Percentiles rank a stretch among this genome's conserved stretches.
Evolutionary conservation across 345 rosid genomes (phyloP).

Genomic region (Syzygium aromaticum): DNA sequence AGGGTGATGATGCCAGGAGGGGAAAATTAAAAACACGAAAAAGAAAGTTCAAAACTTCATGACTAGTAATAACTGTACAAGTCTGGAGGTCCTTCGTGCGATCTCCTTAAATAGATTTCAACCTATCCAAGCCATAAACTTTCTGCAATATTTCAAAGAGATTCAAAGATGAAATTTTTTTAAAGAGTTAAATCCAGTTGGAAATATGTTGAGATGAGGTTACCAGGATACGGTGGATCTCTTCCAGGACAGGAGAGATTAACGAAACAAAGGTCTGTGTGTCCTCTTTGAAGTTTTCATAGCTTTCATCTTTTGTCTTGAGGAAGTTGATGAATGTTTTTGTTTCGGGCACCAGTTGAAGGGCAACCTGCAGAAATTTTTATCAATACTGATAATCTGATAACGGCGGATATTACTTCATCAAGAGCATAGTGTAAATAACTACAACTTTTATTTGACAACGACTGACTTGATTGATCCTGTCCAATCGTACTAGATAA

Average conservation of each 20-base stretch:
- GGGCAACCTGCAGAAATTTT: conserved; percentile 45
- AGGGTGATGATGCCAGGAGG: neutral
- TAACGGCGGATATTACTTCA: neutral
- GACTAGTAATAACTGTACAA: neutral
- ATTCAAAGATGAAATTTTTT: neutral
- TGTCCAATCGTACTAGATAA: neutral
- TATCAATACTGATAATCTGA: neutral
- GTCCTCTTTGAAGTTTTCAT: conserved; percentile 45
- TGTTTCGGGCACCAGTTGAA: conserved; percentile 63
- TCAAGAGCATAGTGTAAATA: neutral
- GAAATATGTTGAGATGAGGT: neutral
- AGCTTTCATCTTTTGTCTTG: conserved; percentile 38
- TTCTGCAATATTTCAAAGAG: conserved; percentile 30
- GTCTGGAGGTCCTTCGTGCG: neutral
- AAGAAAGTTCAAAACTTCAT: neutral
- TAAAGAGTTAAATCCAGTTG: neutral
- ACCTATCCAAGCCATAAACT: conserved; percentile 39
- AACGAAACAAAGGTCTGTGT: conserved; percentile 44
- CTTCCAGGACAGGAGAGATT: conserved; percentile 49
- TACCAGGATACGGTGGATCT: conserved; percentile 58
- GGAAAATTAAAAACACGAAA: neutral
- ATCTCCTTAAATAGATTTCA: conserved; percentile 41
- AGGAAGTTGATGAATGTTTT: conserved; percentile 51
- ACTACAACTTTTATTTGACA: neutral
- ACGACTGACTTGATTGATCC: neutral